Base-by-base conservation (phyloP, 768 basidiomycete species). In the Boletus patriciae region DNA sequence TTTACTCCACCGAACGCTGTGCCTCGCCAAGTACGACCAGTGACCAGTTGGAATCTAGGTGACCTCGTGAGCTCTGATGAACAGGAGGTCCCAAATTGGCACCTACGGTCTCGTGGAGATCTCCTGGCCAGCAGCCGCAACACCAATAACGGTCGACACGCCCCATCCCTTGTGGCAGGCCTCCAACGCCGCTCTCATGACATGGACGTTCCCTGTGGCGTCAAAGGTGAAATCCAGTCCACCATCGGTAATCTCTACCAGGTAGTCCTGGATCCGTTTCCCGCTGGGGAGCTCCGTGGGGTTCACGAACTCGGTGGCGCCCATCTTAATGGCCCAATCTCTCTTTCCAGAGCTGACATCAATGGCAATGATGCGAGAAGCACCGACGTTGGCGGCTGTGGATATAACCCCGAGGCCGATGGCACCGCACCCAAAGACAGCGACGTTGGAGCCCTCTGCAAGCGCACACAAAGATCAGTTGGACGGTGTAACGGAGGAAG, bases 101-200 rank as follows among this genome's bases (percentile, higher is more conserved):
- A 76, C 88, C 72, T 66, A 90, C 82, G 94, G 94, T 60, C 94
- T 79, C 38, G 94, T 95, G 12, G 88, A 82, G 59, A 95, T 94
- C 74, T 98, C 97, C 66, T 97, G 87, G 8, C 97, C 97, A 19
- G 97, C 94, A 23, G 94, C 94, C 4, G 97, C 97, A 41, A 99
- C 97, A 58, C 96, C 96, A 57, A 99, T 98, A 62, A 99, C 71
- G 54, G 92, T 98, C 55, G 87, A 92, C 42, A 98, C 88, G 64
- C 97, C 97, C 97, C 97, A 99, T 15, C 97, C 97, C 71, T 98
- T 98, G 75, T 99, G 97, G 73, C 94, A 98, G n/a, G 94, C 91
- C 76, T 99, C 97, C 46, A 99, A 83, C 25, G 97, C 97, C 47
- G 87, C 78, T 58, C 95, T 85, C 95, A 97, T 98, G 60, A 96